Conservation (phyloP, 73 alveolate genomes). For the Symbiodinium pilosum region DNA sequence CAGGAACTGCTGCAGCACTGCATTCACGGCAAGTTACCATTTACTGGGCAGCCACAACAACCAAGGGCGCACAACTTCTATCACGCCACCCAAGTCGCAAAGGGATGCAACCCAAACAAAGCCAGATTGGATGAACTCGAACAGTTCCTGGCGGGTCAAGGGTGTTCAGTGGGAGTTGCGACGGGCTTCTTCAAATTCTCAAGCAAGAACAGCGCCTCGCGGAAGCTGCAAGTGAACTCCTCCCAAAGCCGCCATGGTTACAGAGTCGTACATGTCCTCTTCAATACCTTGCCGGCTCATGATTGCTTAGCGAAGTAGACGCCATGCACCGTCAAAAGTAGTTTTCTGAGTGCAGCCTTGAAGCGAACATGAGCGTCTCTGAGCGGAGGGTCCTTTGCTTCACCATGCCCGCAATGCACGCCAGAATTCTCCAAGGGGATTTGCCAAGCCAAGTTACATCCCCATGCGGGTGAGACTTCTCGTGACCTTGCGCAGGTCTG, state of each 20-base stretch:
- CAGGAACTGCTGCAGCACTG: neutral
- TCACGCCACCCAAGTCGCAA: conserved; percentile 1
- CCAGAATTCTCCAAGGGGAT: no score
- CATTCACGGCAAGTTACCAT: neutral
- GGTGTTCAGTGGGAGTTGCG: no score
- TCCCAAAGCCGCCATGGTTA: conserved; percentile 75
- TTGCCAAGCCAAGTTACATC: neutral
- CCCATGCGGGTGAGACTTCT: neutral
- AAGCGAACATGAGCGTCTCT: neutral
- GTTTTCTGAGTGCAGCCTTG: neutral
- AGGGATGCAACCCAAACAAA: conserved; percentile 4
- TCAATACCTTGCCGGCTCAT: neutral
- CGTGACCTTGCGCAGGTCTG: neutral
- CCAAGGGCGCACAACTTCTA: no score
- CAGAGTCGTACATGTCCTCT: conserved; percentile 87
- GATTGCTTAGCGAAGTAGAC: neutral
- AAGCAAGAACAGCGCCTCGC: neutral
- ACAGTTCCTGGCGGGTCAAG: neutral
- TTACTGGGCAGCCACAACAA: neutral
- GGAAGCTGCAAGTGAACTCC: conserved; percentile 66
- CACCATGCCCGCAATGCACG: no score
- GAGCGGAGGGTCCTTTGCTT: neutral
- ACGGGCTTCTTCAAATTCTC: no score
- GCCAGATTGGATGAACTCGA: conserved; percentile 58
- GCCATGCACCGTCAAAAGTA: neutral